Evolutionary conservation across 331 rosid genomes (phyloP), one percentile per base, ranked within the genome.

Genomic region (Stylosanthes scabra): DNA sequence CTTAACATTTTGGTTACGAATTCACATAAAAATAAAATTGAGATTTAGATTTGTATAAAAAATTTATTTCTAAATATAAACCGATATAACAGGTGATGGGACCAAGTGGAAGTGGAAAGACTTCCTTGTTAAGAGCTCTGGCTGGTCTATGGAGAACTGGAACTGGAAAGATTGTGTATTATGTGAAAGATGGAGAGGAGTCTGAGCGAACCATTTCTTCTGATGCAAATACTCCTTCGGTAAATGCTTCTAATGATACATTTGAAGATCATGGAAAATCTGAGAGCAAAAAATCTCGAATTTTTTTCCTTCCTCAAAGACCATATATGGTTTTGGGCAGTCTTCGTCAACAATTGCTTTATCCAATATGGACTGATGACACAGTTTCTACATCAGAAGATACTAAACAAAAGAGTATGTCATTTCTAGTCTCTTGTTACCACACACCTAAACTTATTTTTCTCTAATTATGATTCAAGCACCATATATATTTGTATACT

Each of bases 321-420:
- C 99, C 99, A 1, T 95, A 95, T 66, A 95, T 95, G 99, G 97
- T 91, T 77, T 77, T 95, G 88, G 99, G 97, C 71, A 83, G 92
- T 54, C 97, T 95, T 66, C 97, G 96, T 66, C 93, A 95, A 71
- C 99, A 91, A 62, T 77, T 95, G 67, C 93, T 95, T 50, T 95
- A 95, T 85, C 99, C 99, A 76, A 89, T 78, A n/a, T 91, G 97
- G 99, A 82, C 83, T 2, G 84, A 86, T 9, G 84, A 83, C 51
- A 72, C 72, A 15, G 66, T 78, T 82, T 59, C 91, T 60, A 42
- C 61, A 44, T 75, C 85, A 13, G 85, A 81, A 31, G 12, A 79
- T 75, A 56, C 73, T 50, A 39, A 77, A 13, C 27, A 81, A 66
- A 81, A 25, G 46, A 76, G 93, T 92, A 76, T 44, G 85, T 68